phyloP scores from a whole-genome alignment of 2,329 filamentous ascomycete species.

The Periconia sp. region DNA sequence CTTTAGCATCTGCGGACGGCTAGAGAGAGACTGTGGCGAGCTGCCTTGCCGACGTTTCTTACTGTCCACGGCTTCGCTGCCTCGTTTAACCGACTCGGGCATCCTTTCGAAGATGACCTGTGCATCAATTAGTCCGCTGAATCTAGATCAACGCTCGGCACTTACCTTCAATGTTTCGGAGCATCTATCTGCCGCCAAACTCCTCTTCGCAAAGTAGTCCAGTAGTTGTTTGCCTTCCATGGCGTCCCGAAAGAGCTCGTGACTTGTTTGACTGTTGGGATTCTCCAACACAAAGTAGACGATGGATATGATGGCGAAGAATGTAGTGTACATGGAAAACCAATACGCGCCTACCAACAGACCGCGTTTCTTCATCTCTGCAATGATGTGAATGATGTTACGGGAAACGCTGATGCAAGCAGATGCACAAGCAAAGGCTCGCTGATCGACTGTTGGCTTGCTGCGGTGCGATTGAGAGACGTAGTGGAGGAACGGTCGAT shows the following conservation, averaged over 20 bases:
- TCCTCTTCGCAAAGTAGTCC: constrained; percentile 77
- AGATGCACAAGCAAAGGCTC: constrained; percentile 77
- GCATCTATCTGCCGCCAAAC: constrained; percentile 87
- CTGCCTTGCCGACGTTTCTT: constrained; percentile 48
- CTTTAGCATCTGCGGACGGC: constrained; percentile 31
- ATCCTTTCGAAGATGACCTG: constrained; percentile 84
- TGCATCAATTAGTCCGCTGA: constrained; percentile 1
- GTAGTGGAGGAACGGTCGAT: constrained; percentile 84
- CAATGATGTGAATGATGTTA: constrained; percentile 80
- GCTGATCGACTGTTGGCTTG: constrained; percentile 66
- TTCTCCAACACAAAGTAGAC: constrained; percentile 84
- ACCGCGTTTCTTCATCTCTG: constrained; percentile 76
- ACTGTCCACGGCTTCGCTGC: constrained; percentile 61
- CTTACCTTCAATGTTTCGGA: constrained; percentile 77
- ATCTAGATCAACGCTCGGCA: constrained; percentile 11
- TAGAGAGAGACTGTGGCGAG: constrained; percentile 38
- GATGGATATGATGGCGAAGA: constrained; percentile 79
- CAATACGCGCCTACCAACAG: constrained; percentile 83
- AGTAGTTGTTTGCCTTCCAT: constrained; percentile 84
- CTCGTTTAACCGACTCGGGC: constrained; percentile 59
- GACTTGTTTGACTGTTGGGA: constrained; percentile 73
- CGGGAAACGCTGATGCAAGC: constrained; percentile 70
- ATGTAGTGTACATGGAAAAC: constrained; percentile 85
- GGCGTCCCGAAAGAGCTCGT: constrained; percentile 85
- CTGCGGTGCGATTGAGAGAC: constrained; percentile 65